Evolutionary conservation across 768 basidiomycete genomes (phyloP), one percentile per base, ranked within the genome.

Genomic region (Kwoniella mangroviensis): DNA sequence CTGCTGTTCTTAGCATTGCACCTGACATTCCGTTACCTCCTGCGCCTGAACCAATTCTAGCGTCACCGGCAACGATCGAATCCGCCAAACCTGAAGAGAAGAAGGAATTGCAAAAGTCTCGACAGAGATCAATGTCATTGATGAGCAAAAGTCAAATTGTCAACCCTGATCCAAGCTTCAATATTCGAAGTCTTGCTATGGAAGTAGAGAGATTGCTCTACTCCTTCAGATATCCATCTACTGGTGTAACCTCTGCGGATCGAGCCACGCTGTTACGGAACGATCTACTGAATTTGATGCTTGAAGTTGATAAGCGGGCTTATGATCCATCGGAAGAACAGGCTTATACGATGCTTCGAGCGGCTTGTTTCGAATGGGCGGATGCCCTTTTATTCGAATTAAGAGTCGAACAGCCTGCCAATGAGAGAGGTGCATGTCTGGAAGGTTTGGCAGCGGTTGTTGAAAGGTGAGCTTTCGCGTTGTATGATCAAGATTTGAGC

Each of bases 91-190:
- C 85, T 21, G 81, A 79, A 13, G 84, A 82, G 13, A 85, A 85
- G 57, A 92, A 92, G 22, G 86, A 84, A 78, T 94, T 95, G 82
- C 94, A 93, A 74, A 94, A 89, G 15, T 93, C 94, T 45, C 97
- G 84, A 2, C 92, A 90, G 68, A 89, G 87, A 71, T 94, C 94
- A 83, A 94, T 93, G 76, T 90, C 92, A 79, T 93, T 98, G 81
- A 42, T 63, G 61, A 57, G 51, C 52, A 65, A 34, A 4, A 71
- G 69, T 12, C 56, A 64, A 21, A 60, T 73, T 21, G 60, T 80
- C 60, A 55, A 49, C 4, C 65, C 68, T 15, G 79, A 78, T 54
- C 21, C 49, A 21, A 49, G 51, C 19, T 52, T 68, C 12, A 68
- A 61, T 19, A 69, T 69, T 15, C 45, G 52, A 49, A 28, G 54